phyloP scores from a whole-genome alignment of 768 basidiomycete species.

The Mycena vulgaris region DNA sequence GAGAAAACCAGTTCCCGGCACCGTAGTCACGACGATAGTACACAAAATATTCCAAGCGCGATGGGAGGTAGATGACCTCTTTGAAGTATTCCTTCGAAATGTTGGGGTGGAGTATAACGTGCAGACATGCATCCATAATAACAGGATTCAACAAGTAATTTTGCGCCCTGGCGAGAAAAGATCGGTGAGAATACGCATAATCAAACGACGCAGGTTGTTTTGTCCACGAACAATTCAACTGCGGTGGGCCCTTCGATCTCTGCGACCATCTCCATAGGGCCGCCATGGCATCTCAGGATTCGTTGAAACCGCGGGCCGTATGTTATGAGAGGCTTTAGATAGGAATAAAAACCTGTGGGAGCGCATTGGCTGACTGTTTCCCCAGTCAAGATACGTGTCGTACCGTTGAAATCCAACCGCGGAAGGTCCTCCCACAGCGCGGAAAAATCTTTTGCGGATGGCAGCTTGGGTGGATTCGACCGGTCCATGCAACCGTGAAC shows the following conservation, averaged over 20 bases:
- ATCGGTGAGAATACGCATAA: no score
- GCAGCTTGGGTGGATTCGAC: neutral
- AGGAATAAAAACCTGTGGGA: neutral
- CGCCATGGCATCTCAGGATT: slow-evolving; percentile 21
- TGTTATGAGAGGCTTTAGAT: neutral
- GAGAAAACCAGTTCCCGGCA: slow-evolving; percentile 22
- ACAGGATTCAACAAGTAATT: slow-evolving; percentile 6
- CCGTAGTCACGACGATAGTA: neutral
- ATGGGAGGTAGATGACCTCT: slow-evolving; percentile 16
- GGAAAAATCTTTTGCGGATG: neutral
- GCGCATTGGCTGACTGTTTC: neutral
- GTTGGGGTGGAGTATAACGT: neutral
- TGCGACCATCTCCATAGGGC: slow-evolving; percentile 14
- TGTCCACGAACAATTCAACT: slow-evolving; percentile 7
- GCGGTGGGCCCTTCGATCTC: slow-evolving; percentile 4
- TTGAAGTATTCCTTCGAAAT: slow-evolving; percentile 11
- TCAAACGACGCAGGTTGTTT: no score
- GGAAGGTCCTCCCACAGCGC: slow-evolving; percentile 3
- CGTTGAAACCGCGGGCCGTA: slow-evolving; percentile 20
- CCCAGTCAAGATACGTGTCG: neutral
- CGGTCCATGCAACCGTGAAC: slow-evolving; percentile 19
- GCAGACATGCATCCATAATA: slow-evolving; percentile 15
- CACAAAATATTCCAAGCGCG: neutral
- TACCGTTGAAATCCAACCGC: neutral
- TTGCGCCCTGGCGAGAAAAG: neutral